Base-by-base conservation (phyloP, 441 rosid genomes). In the Pelargonium cotyledonis region DNA sequence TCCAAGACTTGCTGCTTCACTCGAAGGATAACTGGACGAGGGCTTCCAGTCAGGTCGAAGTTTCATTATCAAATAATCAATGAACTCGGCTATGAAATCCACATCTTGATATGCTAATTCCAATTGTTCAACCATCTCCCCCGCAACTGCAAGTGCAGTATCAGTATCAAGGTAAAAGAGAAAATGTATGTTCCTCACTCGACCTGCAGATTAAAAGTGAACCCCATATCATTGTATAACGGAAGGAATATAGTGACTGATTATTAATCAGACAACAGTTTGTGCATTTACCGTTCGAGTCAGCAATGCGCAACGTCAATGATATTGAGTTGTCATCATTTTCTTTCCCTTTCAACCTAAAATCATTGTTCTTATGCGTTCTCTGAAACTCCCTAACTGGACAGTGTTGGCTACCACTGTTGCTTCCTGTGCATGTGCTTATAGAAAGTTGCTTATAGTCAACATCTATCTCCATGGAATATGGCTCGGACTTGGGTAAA, bases 41-140 rank as follows among this genome's bases (percentile, higher is more conserved):
- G 83, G 83, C 62, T 74, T 77, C 81, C 79, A 81, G 31, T 81
- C 78, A 63, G 86, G 86, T 57, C 70, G 67, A 53, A 85, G 86
- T 55, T 77, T 81, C 78, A 81, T 78, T 68, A 88, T 82, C 79
- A 85, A 70, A 70, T 77, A 80, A 76, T 86, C 85, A 8, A 88
- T 88, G 70, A 86, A 80, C 71, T 83, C 83, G 67, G 90, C 89
- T 69, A 86, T 88, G 76, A 86, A 86, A 2, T 12, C 51, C 11
- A 83, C 94, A 41, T 91, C 94, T 51, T 83, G 85, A 69, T 85
- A 89, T 1, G 82, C 86, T 62, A 94, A 84, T 75, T 94, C 98
- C 44, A 91, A 80, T 66, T 94, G 97, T 4, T 88, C 89, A 29
- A 94, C 93, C 98, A 94, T 91, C 81, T 94, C 98, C 15, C 85